Percentiles rank a stretch among this genome's conserved stretches.
Evolutionary conservation across 495 filamentous ascomycete genomes (phyloP).

Genomic region (Pseudotulostoma volvatum): DNA sequence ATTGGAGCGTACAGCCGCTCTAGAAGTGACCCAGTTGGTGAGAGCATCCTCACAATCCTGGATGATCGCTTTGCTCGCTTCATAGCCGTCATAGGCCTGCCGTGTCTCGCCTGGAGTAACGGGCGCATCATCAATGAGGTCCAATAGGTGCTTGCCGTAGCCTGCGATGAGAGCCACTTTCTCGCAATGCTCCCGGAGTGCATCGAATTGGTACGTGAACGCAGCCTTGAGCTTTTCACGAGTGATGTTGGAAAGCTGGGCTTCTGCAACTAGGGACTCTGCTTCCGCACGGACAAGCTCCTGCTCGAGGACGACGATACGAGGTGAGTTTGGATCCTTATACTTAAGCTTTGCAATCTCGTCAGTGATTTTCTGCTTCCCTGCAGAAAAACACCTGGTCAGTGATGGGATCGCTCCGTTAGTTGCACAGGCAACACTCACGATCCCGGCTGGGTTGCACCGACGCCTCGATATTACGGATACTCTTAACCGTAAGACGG

Average conservation of each 20-base stretch:
- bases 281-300: conserved; percentile 97
- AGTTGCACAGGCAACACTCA: conserved; percentile 27
- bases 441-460: conserved; percentile 96
- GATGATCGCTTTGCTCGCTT: conserved; percentile 96
- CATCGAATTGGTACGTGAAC: conserved; percentile 97
- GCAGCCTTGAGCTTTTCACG: conserved; percentile 98
- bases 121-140: conserved; percentile 88
- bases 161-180: conserved; percentile 96
- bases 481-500: conserved; percentile 97
- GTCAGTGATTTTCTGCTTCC: conserved; percentile 98
- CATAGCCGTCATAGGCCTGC: conserved; percentile 92
- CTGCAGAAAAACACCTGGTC: conserved; percentile 16
- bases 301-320: conserved; percentile 94
- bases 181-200: conserved; percentile 92
- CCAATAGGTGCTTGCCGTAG: conserved; percentile 90
- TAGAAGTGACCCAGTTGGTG: conserved; percentile 87
- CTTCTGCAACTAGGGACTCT: conserved; percentile 93
- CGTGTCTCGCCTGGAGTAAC: conserved; percentile 96
- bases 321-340: conserved; percentile 95
- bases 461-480: conserved; percentile 94
- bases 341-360: conserved; percentile 98
- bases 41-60: conserved; percentile 96
- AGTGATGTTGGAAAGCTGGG: conserved; percentile 96
- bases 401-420: not conserved
- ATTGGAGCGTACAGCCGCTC: conserved; percentile 71